Base-by-base conservation (phyloP, 495 filamentous ascomycete genomes). In the Penicillium longicatenatum region DNA sequence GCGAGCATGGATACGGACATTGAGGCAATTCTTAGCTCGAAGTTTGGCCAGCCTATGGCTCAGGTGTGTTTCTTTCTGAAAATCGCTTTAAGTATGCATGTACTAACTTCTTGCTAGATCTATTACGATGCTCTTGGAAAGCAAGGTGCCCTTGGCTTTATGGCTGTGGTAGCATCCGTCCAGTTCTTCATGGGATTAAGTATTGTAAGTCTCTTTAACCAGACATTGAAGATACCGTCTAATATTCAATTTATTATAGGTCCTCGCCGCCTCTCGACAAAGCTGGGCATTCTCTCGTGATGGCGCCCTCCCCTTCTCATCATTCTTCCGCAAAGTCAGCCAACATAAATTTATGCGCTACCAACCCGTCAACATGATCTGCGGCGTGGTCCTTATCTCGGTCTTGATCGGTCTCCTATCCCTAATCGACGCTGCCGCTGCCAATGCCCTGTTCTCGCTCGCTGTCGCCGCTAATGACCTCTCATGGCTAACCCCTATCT, bases 401-500 rank as follows among this genome's bases (percentile, higher is more conserved):
- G 70, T 77, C 4, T 50, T 87, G 10, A 78, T 88, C 30, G 86
- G 85, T 19, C 75, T 88, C 1, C 75, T 88, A 21, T 80, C 70
- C 2, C 70, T 88, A 1, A 86, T 87, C 57, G 79, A 82, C 30
- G 71, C 75, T 6, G 84, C 84, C 1, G 84, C 85, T 6, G 77
- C 84, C 0, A 76, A 75, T 39, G 85, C 85, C 0, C 73, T 88
- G 6, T 88, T 88, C 71, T 85, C 81, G 3, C 79, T 88, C 9
- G 80, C 80, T 2, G 82, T 87, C 6, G 84, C 85, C 1, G 84
- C 78, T 4, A 85, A 86, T 59, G 80, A 86, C 52, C 67, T 88
- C 6, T 82, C 85, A 3, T 89, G 84, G 84, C 71, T 79, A n/a
- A 78, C 74, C 1, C 86, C 86, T 1, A 88, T 89, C 55, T 71